Evolutionary conservation across 352 stramenopile species (phyloP), one percentile per base, ranked within the genome.

Genomic region (Pythium grandisporangium): DNA sequence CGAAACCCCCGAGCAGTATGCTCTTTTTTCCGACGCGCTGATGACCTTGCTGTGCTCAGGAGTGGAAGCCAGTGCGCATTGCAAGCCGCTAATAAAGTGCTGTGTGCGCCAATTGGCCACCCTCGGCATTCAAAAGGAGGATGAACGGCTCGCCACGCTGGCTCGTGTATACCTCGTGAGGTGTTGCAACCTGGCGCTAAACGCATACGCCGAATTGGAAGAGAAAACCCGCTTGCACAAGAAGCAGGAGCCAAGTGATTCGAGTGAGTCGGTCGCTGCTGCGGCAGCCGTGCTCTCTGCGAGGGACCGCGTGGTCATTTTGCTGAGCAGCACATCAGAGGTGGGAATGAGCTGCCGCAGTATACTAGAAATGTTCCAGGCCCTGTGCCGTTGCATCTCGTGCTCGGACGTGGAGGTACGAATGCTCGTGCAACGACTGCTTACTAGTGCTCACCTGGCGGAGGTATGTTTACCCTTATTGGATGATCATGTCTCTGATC

Each of bases 61-160:
- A 4, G 45, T 88, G 5, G 59, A 86, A 16, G 67, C 69, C 17
- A 51, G 63, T 14, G 34, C 55, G 13, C 63, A 84, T 50, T 70
- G 83, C 57, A 82, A 75, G 43, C 40, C 53, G 12, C 61, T 90
- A 20, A 61, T 87, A 21, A 69, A 64, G 29, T 85, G 75, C 34
- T 91, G 76, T 20, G 77, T 91, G 33, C 72, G 75, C 5, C 80
- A 93, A 45, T 44, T 93, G 30, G 69, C 61, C 14, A 87, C 73
- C 19, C 59, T 93, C 39, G 73, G 66, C 39, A 74, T 88, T 37
- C 77, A 90, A 40, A 51, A 60, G 17, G 52, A 67, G 14, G 70
- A 88, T 41, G 38, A 57, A 10, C 60, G 67, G 19, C 46, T 90
- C 3, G 57, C 70, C 4, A 27, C 36, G 12, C 60, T 80, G 26